These are phyloP conservation scores for Cyberlindnera maritima DNA, from an alignment of 805 yeast genomes.

Conservation along the genomic window DNA sequence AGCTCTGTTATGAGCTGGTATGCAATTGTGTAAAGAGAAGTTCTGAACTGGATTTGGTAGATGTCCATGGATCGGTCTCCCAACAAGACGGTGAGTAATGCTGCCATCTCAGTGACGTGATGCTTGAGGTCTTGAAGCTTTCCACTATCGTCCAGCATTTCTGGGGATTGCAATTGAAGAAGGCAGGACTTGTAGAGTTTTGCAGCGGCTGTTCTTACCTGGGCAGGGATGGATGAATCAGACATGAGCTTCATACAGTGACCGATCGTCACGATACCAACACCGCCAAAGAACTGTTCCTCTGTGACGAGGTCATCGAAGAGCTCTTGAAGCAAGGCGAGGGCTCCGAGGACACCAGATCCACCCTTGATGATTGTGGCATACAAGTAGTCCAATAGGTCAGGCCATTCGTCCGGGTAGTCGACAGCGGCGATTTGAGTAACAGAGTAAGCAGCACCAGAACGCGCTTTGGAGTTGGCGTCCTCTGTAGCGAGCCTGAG, in stretches of 20 bases:
- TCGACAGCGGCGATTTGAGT: constrained; percentile 86
- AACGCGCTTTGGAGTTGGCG: constrained; percentile 57
- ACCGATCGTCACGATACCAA: constrained; percentile 53
- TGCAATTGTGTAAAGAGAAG: constrained; percentile 18
- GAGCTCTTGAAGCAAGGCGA: constrained; percentile 62
- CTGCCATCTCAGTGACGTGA: constrained; percentile 23
- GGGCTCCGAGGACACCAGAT: constrained; percentile 19
- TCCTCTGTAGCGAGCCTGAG: constrained; percentile 44
- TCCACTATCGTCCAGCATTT: constrained; percentile 36
- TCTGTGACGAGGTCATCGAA: constrained; percentile 85
- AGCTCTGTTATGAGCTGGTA: constrained; percentile 22
- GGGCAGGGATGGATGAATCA: constrained; percentile 30
- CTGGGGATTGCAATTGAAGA: constrained; percentile 50
- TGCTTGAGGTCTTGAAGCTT: constrained; percentile 30
- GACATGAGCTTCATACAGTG: constrained; percentile 45
- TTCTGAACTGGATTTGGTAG: constrained; percentile 15
- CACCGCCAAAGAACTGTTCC: constrained; percentile 79
- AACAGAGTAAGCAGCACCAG: constrained; percentile 67
- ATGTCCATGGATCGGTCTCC: constrained; percentile 12
- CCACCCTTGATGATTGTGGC: constrained; percentile 30
- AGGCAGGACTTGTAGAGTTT: constrained; percentile 53
- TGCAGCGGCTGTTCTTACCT: constrained; percentile 46
- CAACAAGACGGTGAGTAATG: constrained; percentile 14
- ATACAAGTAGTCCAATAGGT: constrained; percentile 50
- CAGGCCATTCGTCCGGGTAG: constrained; percentile 96